phyloP scores from a whole-genome alignment of 148 eudicot genomes.

The Rhododendron kiyosumense region DNA sequence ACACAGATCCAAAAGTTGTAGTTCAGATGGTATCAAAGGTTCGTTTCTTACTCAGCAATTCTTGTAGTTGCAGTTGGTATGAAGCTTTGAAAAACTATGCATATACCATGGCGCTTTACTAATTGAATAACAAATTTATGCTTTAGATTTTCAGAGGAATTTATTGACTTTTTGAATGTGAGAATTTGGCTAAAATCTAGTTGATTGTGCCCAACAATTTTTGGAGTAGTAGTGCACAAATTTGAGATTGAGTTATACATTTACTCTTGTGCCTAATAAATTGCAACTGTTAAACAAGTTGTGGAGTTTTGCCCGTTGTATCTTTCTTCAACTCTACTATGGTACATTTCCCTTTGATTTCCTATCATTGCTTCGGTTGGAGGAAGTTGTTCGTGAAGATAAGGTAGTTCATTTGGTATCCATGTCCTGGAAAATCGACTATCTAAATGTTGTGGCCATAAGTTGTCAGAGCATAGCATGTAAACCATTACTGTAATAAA shows the following conservation, averaged over 20 bases:
- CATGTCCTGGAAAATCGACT: background rate
- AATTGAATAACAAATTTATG: background rate
- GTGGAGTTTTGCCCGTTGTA: background rate
- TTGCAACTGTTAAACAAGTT: background rate
- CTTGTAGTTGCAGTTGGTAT: background rate
- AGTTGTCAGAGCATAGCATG: background rate
- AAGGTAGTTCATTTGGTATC: no score
- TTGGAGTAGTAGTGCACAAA: background rate
- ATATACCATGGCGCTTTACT: background rate
- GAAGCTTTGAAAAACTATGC: background rate
- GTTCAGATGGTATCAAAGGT: slow-evolving; percentile 86
- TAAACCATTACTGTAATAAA: background rate
- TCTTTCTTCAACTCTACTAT: background rate
- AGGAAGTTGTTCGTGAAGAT: slow-evolving; percentile 1
- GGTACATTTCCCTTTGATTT: background rate
- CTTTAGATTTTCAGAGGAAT: background rate
- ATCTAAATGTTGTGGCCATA: background rate
- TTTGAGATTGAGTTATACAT: background rate
- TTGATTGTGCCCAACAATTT: background rate
- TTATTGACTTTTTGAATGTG: background rate
- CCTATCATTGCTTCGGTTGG: background rate
- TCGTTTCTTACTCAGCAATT: slow-evolving; percentile 16
- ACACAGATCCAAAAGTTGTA: slow-evolving; percentile 65
- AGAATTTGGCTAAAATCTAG: background rate
- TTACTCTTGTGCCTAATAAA: background rate